These are phyloP conservation scores for Thelonectria blattea DNA, from an alignment of 2,329 filamentous ascomycete genomes.

Conservation along the genomic window DNA sequence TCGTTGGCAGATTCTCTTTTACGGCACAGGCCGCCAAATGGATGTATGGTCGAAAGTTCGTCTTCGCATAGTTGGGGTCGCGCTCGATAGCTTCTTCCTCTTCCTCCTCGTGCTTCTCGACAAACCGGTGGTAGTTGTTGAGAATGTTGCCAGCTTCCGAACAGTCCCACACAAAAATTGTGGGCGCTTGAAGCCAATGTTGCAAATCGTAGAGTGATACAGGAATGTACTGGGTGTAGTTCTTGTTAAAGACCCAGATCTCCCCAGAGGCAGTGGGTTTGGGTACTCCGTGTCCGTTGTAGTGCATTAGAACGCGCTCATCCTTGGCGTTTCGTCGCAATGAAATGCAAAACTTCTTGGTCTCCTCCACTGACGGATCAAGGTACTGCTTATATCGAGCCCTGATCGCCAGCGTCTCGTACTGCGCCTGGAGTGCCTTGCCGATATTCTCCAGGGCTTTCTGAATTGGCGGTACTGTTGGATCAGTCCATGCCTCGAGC, in stretches of 20 bases:
- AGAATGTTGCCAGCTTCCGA: conserved; percentile 96
- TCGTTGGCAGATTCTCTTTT: conserved; percentile 92
- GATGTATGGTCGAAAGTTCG: conserved; percentile 73
- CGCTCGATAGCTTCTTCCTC: conserved; percentile 77
- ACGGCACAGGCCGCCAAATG: conserved; percentile 90
- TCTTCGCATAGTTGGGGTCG: conserved; percentile 85
- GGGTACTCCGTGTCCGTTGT: conserved; percentile 97
- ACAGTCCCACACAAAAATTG: conserved; percentile 97
- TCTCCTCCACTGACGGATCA: conserved; percentile 96
- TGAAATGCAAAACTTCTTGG: conserved; percentile 93
- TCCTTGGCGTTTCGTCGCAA: conserved; percentile 92
- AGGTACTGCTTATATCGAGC: conserved; percentile 98
- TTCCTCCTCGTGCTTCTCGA: conserved; percentile 92
- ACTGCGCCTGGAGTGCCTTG: conserved; percentile 93
- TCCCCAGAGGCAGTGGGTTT: conserved; percentile 95
- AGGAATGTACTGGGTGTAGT: conserved; percentile 98
- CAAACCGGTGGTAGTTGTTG: conserved; percentile 90
- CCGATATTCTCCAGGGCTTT: conserved; percentile 95
- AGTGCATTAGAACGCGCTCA: conserved; percentile 95
- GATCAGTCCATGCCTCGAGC: conserved; percentile 96
- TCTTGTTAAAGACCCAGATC: conserved; percentile 99
- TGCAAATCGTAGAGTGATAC: conserved; percentile 95
- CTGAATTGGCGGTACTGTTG: conserved; percentile 76
- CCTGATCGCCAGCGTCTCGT: conserved; percentile 91
- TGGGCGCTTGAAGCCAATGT: conserved; percentile 93